Evolutionary conservation across 208 protist genomes (phyloP), one percentile per base, ranked within the genome.

Genomic region (Wallacemonas sp.): DNA sequence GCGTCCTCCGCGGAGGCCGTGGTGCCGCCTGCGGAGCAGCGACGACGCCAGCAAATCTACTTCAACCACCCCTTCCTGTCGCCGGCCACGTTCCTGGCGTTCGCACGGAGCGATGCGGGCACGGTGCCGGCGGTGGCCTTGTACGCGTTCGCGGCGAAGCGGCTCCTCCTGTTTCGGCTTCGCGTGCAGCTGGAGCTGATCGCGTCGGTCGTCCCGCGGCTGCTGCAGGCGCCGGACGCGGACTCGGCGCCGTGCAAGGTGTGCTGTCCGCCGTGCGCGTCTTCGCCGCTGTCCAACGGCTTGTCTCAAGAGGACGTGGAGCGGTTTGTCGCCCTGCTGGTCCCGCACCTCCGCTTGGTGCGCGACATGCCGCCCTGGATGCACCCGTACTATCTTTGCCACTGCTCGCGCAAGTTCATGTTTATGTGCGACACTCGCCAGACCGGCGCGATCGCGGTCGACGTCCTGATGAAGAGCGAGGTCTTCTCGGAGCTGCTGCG

Each of bases 381-480:
- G 81, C 65, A 84, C 25, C 82, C 84, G n/a, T 92, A 95, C 76
- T 98, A 97, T 61, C 75, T 92, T 31, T 98, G 90, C 66, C 87
- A 96, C 50, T 92, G 89, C 4, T 92, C 87, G 2, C 78, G 90
- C 23, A 97, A 98, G 73, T 96, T 98, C 65, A 89, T 97, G 77
- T 98, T 98, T 67, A 96, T 97, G 84, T 94, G 91, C 62, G 94
- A 98, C 70, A 85, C 84, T 1, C 74, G 74, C 10, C 74, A 80
- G 25, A 79, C 83, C 1, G 92, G 92, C 1, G 75, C 76, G 5
- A 82, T 98, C 20, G 77, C 85, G 26, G 93, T 97, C 39, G 82
- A 94, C 33, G 67, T 67, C 12, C 74, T 96, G 65, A 93, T 98
- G 82, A 77, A 79, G 57, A 95, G 86, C 28, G 86, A 93, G 20